Evolutionary conservation across 805 yeast genomes (phyloP).

Genomic region (Metschnikowia koreensis): DNA sequence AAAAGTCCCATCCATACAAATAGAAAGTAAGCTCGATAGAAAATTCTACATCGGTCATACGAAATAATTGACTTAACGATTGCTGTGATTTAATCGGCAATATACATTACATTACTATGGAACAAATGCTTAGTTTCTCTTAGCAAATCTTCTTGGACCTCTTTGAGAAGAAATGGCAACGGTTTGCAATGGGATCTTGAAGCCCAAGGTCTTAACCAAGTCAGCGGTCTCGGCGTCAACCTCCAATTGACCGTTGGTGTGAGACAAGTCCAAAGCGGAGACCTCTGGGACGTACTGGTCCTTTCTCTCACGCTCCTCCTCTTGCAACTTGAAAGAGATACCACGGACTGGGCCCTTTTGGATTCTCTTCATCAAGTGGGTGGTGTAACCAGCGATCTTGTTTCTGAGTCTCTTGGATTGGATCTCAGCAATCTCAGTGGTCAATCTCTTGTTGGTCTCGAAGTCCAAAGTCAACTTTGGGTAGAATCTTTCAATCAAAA

Average conservation of each 20-base stretch:
- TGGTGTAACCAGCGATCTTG: conserved; percentile 99
- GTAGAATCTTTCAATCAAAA: conserved; percentile 98
- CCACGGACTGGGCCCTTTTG: conserved; percentile 99
- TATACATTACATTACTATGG: conserved; percentile 21
- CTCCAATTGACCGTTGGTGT: conserved; percentile 93
- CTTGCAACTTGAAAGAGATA: conserved; percentile 99
- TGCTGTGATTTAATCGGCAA: conserved; percentile 13
- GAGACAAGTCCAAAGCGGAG: conserved; percentile 97
- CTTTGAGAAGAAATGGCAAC: conserved; percentile 87
- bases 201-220: conserved; percentile 90
- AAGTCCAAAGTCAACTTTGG: conserved; percentile 99
- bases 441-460: conserved; percentile 99
- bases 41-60: neutral
- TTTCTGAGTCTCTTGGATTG: conserved; percentile 99
- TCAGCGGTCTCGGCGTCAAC: conserved; percentile 97
- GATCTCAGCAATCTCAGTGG: conserved; percentile 97
- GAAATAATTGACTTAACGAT: conserved; percentile 1
- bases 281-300: conserved; percentile 99
- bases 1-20: no score
- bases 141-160: conserved; percentile 87
- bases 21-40: no score
- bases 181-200: conserved; percentile 79
- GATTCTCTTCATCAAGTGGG: conserved; percentile 99
- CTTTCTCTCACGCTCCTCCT: conserved; percentile 99
- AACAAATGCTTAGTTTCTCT: conserved; percentile 62